Base-by-base conservation (phyloP, 176 grass and related monocot genomes). In the Oryza meridionalis region DNA sequence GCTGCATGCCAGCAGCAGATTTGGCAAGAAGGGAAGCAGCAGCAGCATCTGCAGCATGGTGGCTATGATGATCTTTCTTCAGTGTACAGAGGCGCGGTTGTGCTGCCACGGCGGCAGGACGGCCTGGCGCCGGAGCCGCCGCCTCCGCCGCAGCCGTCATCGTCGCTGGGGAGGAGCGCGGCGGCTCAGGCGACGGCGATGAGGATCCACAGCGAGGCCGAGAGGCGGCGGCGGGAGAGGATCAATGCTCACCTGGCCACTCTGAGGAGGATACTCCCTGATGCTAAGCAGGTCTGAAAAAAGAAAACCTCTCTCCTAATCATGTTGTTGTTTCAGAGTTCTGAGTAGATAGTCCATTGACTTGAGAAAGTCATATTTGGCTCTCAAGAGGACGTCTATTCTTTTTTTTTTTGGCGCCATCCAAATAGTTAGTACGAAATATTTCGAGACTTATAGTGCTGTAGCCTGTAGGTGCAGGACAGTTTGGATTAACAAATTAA, bases 191-290 rank as follows among this genome's bases (percentile, higher is more conserved):
- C 21, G 42, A 81, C 62, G 51, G 89, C 93, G 4, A 62, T 91
- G 9, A 93, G 78, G 89, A 75, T 89, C n/a, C 96, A 98, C 68
- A 88, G 91, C 53, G 93, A 90, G 82, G 89, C 91, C 2, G 91
- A 98, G 88, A 84, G 77, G 89, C 84, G 91, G 59, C 87, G 95
- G 11, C 87, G 96, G 53, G 93, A 93, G 80, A 88, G 96, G 84
- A 98, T 98, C 46, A 98, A 98, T 65, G 77, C 65, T 22, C 96
- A 98, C 64, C 82, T 95, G 31, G 80, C 82, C 5, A 91, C 89
- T 11, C 69, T 98, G 26, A 90, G 96, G 81, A 80, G 77, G 16
- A 92, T 98, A 93, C 64, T 93, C 68, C 93, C 93, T 33, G 88
- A 92, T 27, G 82, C 93, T 21, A 64, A 69, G 76, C 94, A 95